Percentiles rank a stretch among this genome's conserved stretches.
phyloP scores from a whole-genome alignment of 1,139 yeast species.

The Taphrina communis region DNA sequence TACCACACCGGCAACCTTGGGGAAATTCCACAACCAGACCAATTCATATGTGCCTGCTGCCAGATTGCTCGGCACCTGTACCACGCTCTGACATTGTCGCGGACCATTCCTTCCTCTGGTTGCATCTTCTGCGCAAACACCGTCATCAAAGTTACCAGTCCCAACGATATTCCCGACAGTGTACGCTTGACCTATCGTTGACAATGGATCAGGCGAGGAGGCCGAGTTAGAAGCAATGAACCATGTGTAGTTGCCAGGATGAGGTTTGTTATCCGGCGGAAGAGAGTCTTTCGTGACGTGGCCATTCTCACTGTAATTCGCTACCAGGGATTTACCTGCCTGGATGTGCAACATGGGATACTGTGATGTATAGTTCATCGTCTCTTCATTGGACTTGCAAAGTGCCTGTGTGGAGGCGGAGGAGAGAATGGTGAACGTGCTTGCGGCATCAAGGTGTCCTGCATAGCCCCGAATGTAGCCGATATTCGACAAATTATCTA shows the following conservation, averaged over 20 bases:
- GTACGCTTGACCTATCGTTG: conserved; percentile 42
- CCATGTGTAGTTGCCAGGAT: conserved; percentile 46
- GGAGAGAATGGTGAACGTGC: conserved; percentile 17
- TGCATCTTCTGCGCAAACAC: conserved; percentile 45
- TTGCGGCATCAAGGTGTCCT: conserved; percentile 35
- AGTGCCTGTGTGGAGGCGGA: conserved; percentile 1
- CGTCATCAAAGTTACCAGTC: conserved; percentile 46
- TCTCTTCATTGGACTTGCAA: conserved; percentile 44
- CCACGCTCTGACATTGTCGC: conserved; percentile 44
- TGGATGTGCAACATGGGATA: conserved; percentile 46
- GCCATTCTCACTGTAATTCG: conserved; percentile 46
- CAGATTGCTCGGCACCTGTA: conserved; percentile 42
- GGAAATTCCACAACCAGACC: conserved; percentile 47
- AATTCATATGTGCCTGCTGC: conserved; percentile 44
- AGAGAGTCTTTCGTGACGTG: conserved; percentile 46
- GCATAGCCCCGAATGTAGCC: conserved; percentile 37
- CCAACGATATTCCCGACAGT: conserved; percentile 43
- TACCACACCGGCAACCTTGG: conserved; percentile 44
- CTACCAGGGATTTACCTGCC: conserved; percentile 45
- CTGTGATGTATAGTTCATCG: conserved; percentile 43
- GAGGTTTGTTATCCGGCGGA: conserved; percentile 46
- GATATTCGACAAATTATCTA: conserved; percentile 14
- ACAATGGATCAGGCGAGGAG: conserved; percentile 40
- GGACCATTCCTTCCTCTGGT: conserved; percentile 43
- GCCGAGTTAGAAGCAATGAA: conserved; percentile 37